Base-by-base conservation (phyloP, 1,139 yeast genomes). In the Geotrichum siamense region DNA sequence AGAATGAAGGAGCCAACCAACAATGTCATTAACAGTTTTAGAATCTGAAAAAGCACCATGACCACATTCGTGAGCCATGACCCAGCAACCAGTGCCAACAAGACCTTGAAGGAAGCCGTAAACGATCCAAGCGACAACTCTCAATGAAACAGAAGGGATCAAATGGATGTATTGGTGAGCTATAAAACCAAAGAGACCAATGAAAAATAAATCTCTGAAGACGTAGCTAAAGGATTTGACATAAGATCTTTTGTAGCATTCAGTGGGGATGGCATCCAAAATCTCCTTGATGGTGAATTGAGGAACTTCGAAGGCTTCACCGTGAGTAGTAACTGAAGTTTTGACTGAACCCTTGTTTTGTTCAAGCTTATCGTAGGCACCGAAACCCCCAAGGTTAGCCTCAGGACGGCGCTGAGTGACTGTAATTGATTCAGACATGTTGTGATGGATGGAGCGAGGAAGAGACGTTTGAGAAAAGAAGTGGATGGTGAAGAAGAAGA, bases 51-150 rank as follows among this genome's bases (percentile, higher is more conserved):
- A 84, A 25, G 94, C 94, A 48, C 79, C 82, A 64, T 84, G 94
- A 44, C 94, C 94, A 69, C 94, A 84, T 67, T 84, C 94, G 65
- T 84, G 94, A 49, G 94, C 94, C 62, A 84, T 65, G 51, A 84
- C 81, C 94, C 94, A 84, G 53, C 81, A 59, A 28, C 94, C 94
- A 50, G 85, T 79, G 26, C 84, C 83, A 56, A 80, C 73, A 53
- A 82, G 69, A 39, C 93, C 85, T 55, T 78, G 76, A 36, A 68
- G 63, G 48, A 71, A 60, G 22, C 76, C 73, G 62, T 79, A 79
- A 29, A 60, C 64, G 39, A 70, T 56, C 89, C 93, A 84, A 43
- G 75, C 72, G 6, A 65, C 64, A 49, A 74, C 72, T 56, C 91
- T 71, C 12, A 67, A 56, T 9, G 58, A 52, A 39, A 61, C 56